A percentile compares a stretch with the other conserved stretches of the same genome.
Evolutionary conservation across 768 basidiomycete genomes (phyloP).

Genomic region (Hebeloma cylindrosporum): DNA sequence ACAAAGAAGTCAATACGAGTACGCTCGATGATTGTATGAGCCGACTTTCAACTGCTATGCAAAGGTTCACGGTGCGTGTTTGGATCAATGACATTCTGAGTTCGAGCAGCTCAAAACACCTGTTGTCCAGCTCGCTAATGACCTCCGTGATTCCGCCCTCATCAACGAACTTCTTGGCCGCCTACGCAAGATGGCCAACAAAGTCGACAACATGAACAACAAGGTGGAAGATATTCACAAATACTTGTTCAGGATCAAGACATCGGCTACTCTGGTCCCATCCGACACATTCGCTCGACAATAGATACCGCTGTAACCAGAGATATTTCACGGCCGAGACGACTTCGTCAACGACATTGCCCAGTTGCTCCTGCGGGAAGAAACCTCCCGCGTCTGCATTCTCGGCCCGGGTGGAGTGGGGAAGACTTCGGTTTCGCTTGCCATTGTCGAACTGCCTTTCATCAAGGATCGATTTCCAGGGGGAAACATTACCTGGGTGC

Average conservation of each 20-base stretch:
- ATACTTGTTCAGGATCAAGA: no score
- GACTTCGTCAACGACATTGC: no score
- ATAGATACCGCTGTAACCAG: no score
- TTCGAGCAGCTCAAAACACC: background rate
- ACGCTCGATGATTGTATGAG: slow-evolving; percentile 2
- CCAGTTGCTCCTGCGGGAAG: no score
- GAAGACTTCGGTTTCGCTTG: slow-evolving; percentile 37
- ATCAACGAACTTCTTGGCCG: no score
- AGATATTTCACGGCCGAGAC: no score
- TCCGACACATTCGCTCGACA: background rate
- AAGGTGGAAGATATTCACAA: no score
- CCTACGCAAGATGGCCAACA: no score
- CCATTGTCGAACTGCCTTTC: slow-evolving; percentile 26
- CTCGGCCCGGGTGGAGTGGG: slow-evolving; percentile 38
- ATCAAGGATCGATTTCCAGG: slow-evolving; percentile 18
- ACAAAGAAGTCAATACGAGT: background rate
- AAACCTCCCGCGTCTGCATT: slow-evolving; percentile 20
- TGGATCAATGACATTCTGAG: background rate
- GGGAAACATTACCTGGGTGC: slow-evolving; percentile 31
- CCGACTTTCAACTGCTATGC: slow-evolving; percentile 2
- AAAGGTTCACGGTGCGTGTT: slow-evolving; percentile 6
- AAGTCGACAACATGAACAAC: no score
- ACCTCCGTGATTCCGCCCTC: no score
- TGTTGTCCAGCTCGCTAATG: no score
- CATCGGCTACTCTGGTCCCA: background rate